Evolutionary conservation across 1,139 yeast genomes (phyloP).

Genomic region (Lodderomyces pseudojiufengensis): DNA sequence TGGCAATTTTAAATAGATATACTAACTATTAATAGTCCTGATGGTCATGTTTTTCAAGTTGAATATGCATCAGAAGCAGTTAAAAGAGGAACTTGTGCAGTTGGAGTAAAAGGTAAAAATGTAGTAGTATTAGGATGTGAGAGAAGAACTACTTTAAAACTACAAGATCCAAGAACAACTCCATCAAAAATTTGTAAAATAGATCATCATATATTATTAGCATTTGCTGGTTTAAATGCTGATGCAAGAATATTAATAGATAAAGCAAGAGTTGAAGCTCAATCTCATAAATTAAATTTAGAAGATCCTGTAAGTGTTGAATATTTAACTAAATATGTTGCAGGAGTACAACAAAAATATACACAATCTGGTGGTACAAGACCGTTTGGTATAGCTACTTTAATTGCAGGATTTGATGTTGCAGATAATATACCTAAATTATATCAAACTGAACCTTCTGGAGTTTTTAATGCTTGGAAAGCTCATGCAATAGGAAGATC

Average conservation of each 20-base stretch:
- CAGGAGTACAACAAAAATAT: conserved; percentile 94
- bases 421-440: conserved; percentile 77
- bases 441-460: conserved; percentile 96
- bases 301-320: conserved; percentile 94
- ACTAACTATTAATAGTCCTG: conserved; percentile 62
- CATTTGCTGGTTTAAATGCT: conserved; percentile 97
- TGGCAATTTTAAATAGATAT: conserved; percentile 2
- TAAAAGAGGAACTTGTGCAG: conserved; percentile 96
- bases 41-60: conserved; percentile 98
- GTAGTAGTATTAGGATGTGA: conserved; percentile 95
- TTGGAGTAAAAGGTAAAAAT: conserved; percentile 88
- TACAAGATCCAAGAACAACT: conserved; percentile 94
- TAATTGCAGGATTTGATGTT: conserved; percentile 93
- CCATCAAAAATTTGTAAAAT: conserved; percentile 91
- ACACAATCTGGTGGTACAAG: conserved; percentile 98
- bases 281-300: conserved; percentile 87
- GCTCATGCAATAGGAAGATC: conserved; percentile 97
- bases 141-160: conserved; percentile 88
- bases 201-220: conserved; percentile 86
- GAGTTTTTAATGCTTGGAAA: conserved; percentile 98
- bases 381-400: conserved; percentile 92
- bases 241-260: conserved; percentile 94
- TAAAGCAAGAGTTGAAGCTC: conserved; percentile 95
- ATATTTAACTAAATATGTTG: conserved; percentile 88
- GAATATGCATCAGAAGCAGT: conserved; percentile 98